These are phyloP conservation scores for Flaveria bidentis DNA, from an alignment of 129 eudicot species.

Conservation along the genomic window DNA sequence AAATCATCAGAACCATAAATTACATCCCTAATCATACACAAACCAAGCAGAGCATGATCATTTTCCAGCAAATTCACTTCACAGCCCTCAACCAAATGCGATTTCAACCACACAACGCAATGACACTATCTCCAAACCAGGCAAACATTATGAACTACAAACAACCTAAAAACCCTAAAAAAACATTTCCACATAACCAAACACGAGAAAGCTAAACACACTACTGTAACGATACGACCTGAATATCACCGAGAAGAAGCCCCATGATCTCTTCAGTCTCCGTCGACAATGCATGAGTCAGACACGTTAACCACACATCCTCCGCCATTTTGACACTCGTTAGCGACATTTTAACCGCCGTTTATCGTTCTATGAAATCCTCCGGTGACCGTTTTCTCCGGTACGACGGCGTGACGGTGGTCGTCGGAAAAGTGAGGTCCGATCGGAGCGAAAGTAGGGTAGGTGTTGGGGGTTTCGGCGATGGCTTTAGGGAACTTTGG, in stretches of 20 bases:
- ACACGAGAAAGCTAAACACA: background rate
- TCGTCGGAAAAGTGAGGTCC: conserved; percentile 27
- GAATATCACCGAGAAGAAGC: conserved; percentile 95
- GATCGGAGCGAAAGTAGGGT: conserved; percentile 20
- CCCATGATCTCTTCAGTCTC: conserved; percentile 99
- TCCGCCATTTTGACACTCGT: conserved; percentile 94
- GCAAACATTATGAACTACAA: background rate
- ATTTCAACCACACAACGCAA: conserved; percentile 23
- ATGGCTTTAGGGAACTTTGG: conserved; percentile 32
- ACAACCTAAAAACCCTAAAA: conserved; percentile 29
- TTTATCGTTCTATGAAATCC: conserved; percentile 12
- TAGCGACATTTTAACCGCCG: conserved; percentile 54
- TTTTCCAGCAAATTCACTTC: conserved; percentile 1
- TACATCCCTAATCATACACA: conserved; percentile 23
- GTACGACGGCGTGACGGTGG: background rate
- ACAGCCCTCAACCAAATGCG: background rate
- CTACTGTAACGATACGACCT: conserved; percentile 42
- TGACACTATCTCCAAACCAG: conserved; percentile 12
- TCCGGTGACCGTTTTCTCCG: conserved; percentile 14
- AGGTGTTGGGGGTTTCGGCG: conserved; percentile 22
- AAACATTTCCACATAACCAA: conserved; percentile 14
- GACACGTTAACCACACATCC: conserved; percentile 94
- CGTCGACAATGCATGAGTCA: conserved; percentile 96
- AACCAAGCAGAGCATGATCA: no score
- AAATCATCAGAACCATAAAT: background rate